A percentile compares a stretch with the other conserved stretches of the same genome.
These are phyloP conservation scores for Scortechinia acanthostroma DNA, from an alignment of 2,329 filamentous ascomycete genomes.

Conservation along the genomic window DNA sequence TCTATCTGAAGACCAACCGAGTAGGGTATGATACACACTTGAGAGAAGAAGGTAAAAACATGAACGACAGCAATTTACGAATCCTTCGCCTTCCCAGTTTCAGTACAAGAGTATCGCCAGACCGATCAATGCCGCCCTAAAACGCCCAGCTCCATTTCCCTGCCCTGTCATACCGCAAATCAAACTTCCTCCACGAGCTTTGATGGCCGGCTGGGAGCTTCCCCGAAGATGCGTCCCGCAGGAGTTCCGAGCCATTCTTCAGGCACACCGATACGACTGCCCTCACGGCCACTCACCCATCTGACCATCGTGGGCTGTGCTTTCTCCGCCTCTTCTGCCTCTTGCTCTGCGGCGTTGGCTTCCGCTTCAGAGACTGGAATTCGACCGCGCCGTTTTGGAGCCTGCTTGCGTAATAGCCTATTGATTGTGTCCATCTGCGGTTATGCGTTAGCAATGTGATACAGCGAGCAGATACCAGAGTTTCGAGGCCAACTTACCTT, in stretches of 20 bases:
- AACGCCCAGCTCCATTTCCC: constrained; percentile 9
- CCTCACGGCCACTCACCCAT: constrained; percentile 30
- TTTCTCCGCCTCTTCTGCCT: constrained; percentile 23
- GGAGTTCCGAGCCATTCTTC: constrained; percentile 35
- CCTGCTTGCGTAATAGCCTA: constrained; percentile 59
- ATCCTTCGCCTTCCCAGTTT: too few relatives aligned
- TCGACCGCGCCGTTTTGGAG: constrained; percentile 45
- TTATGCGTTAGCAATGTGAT: too few relatives aligned
- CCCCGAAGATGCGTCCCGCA: constrained; percentile 9
- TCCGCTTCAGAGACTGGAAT: constrained; percentile 30
- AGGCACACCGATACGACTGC: constrained; percentile 30
- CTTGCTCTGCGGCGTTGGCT: constrained; percentile 25
- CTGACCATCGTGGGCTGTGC: constrained; percentile 31
- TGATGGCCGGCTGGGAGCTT: background rate
- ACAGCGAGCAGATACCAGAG: background rate
- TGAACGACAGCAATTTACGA: too few relatives aligned
- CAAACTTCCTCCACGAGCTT: constrained; percentile 22
- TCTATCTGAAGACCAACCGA: too few relatives aligned
- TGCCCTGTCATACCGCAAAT: constrained; percentile 7
- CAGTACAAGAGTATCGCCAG: constrained; percentile 9
- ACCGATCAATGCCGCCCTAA: constrained; percentile 7
- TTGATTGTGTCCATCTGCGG: constrained; percentile 59
- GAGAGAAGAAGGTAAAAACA: too few relatives aligned
- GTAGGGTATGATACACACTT: too few relatives aligned
- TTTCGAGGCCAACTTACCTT: constrained; percentile 39